Base-by-base conservation (phyloP, 2,329 filamentous ascomycete genomes). In the Plectosphaerella plurivora region DNA sequence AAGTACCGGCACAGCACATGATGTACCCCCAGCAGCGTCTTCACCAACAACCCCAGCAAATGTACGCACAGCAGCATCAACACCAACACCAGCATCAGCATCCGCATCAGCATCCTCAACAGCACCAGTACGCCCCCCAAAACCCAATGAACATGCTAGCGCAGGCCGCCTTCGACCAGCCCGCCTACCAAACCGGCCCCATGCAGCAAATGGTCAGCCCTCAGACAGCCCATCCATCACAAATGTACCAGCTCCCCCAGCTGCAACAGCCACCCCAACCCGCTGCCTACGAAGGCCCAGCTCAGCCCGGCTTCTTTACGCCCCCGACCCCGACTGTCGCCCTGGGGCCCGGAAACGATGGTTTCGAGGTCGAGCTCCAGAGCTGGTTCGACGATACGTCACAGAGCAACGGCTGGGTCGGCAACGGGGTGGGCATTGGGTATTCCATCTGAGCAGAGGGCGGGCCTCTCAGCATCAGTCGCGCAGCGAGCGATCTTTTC, bases 301-400 rank as follows among this genome's bases (percentile, higher is more conserved):
- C 61, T 24, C 55, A 11, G 48, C 41, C 50, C 6, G 53, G 51
- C 20, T 56, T 54, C 47, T 52, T 46, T 12, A 54, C 55, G 8
- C 55, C 56, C 2, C 61, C 63, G 20, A 49, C 57, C n/a, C 50
- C 60, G 4, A 53, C 58, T 36, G 54, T 56, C 37, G 47, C 58
- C 39, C 60, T 71, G 5, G 63, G 61, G 3, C 65, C 68, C n/a
- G 60, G 64, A 8, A 69, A 69, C 44, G 76, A 78, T 51, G 75
- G 75, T 2, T 79, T 73, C 53, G 72, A 76, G 55, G 65, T 61
- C 9, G 76, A 78, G 59, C 59, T 79, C 49, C 72, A 73, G 54
- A 56, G 53, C 42, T 57, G 55, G 55, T 57, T 55, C 51, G 55
- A 55, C 18, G 55, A 52, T 20, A 22, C 49, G 3, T 51, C 55